Evolutionary conservation across 1,284 basidiomycete genomes (phyloP), one percentile per base, ranked within the genome.

Genomic region (Rhodotorula sp.): DNA sequence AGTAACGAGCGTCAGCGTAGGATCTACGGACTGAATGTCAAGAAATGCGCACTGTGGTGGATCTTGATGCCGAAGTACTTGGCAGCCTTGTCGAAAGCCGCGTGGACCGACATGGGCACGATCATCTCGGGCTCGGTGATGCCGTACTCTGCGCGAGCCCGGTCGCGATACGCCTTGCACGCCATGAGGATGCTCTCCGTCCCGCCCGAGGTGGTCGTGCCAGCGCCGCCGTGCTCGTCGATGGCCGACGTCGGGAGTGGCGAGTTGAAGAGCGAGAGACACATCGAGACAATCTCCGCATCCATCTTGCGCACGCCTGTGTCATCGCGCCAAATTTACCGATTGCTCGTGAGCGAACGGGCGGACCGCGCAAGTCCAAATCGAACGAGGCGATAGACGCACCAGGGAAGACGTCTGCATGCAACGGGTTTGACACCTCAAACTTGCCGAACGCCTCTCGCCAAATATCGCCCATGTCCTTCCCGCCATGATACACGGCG

Each of bases 161-260:
- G 97, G 77, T 98, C 94, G 44, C 95, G 88, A 82, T 97, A 89
- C 0, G 94, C 91, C 84, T 97, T 96, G 77, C 93, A 87, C 7
- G 93, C 88, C 93, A 95, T 93, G 64, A 96, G 84, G 78, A 99
- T 98, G 21, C 91, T 93, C 81, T 99, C 96, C 0, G 96, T 99
- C 4, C 97, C 96, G 27, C 96, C 96, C 0, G 91, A 91, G 1
- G 96, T 98, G 78, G 94, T 97, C 1, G 90, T 90, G 19, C 96
- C 96, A 3, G 92, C 93, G 14, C 91, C 91, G 59, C 87, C 84
- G 3, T 70, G 19, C 3, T 91, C 90, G 74, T 74, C 62, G 67
- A 73, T 65, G 3, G n/a, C 56, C 12, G 57, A 71, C 9, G 71
- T 58, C n/a, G 68, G 68, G 3, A 74, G 58, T 5, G 73, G 69